Conservation (phyloP, 2,329 filamentous ascomycete genomes). For the Drechmeria coniospora region DNA sequence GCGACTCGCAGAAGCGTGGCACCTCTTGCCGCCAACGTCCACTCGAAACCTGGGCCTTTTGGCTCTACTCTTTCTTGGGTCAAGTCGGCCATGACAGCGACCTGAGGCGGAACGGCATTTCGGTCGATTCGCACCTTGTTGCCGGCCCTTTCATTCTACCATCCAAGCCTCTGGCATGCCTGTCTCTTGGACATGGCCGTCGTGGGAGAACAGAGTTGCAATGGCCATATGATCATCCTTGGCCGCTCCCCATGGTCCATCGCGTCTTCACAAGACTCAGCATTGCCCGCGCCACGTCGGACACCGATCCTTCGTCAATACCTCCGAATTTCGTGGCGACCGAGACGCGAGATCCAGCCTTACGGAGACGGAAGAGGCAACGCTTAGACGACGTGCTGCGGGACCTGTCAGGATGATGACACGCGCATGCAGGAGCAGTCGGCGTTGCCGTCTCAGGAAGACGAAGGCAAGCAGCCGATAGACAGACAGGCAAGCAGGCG, state of each 20-base stretch:
- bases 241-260: constrained; percentile 17
- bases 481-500: no score
- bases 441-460: no score
- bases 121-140: constrained; percentile 13
- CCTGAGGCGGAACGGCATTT: constrained; percentile 9
- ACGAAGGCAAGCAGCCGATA: no score
- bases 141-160: constrained; percentile 22
- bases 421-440: no score
- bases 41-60: constrained; percentile 26
- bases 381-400: constrained; percentile 19
- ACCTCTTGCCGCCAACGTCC: constrained; percentile 18
- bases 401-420: no score
- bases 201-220: constrained; percentile 17
- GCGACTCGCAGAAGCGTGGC: constrained; percentile 12
- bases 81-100: constrained; percentile 21
- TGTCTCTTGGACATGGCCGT: constrained; percentile 22
- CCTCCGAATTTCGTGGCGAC: constrained; percentile 5
- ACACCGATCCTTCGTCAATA: constrained; percentile 2
- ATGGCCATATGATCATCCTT: constrained; percentile 20
- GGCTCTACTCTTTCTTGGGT: constrained; percentile 24
- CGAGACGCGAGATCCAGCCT: constrained; percentile 7
- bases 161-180: constrained; percentile 20
- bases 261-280: constrained; percentile 18
- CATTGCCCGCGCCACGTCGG: constrained; percentile 2
- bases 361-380: constrained; percentile 17